phyloP scores from a whole-genome alignment of 2,329 filamentous ascomycete genomes.

The Byssothecium circinans region DNA sequence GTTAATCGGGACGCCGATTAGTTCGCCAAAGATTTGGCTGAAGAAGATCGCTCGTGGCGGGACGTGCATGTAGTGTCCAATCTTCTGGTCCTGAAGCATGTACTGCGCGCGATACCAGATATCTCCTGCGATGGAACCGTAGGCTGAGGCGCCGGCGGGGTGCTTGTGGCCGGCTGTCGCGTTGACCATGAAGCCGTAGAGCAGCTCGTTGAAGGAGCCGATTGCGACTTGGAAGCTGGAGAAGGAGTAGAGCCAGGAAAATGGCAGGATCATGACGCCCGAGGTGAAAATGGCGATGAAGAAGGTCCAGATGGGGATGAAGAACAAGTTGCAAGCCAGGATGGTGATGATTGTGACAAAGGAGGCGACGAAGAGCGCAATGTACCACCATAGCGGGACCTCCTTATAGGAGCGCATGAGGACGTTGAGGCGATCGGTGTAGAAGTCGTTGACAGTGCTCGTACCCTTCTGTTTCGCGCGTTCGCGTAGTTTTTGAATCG shows the following conservation, averaged over 20 bases:
- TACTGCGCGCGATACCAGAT: constrained; percentile 53
- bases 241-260: constrained; percentile 62
- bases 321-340: constrained; percentile 55
- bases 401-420: constrained; percentile 61
- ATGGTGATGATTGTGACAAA: constrained; percentile 57
- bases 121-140: constrained; percentile 62
- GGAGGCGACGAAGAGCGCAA: constrained; percentile 52
- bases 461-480: constrained; percentile 28
- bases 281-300: constrained; percentile 60
- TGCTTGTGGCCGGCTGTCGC: constrained; percentile 50
- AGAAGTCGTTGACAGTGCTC: constrained; percentile 55
- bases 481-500: constrained; percentile 48
- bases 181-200: constrained; percentile 64
- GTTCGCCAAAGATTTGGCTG: constrained; percentile 61
- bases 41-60: constrained; percentile 63
- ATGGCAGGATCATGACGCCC: constrained; percentile 58
- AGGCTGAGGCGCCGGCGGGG: constrained; percentile 60
- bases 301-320: constrained; percentile 63
- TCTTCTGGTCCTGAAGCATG: constrained; percentile 65
- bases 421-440: constrained; percentile 61
- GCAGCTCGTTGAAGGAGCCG: constrained; percentile 61
- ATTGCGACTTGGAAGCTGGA: constrained; percentile 59
- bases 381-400: constrained; percentile 63
- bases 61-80: constrained; percentile 66
- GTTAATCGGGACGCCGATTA: constrained; percentile 63